Evolutionary conservation across 2,329 filamentous ascomycete genomes (phyloP).

Genomic region (Myriosclerotinia curreyana): DNA sequence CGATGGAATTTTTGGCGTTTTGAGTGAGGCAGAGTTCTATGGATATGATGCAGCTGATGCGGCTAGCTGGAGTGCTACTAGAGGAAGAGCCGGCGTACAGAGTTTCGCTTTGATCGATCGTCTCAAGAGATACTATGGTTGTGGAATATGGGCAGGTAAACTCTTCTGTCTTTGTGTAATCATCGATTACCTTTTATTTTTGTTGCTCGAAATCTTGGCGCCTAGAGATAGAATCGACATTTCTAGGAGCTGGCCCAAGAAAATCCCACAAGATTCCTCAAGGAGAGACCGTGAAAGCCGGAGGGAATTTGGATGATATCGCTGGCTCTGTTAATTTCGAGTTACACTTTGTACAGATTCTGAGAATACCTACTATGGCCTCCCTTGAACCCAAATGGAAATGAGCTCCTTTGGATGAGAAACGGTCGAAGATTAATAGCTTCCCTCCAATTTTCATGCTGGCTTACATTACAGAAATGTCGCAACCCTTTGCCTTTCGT

Average conservation of each 20-base stretch:
- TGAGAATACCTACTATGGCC: not conserved
- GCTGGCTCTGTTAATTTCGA: not conserved
- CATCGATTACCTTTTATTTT: constrained; percentile 87
- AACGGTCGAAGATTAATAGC: not conserved
- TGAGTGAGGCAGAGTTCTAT: constrained; percentile 84
- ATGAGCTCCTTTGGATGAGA: not conserved
- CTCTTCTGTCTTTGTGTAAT: constrained; percentile 93
- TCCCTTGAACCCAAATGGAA: not conserved
- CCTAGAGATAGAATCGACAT: constrained; percentile 85
- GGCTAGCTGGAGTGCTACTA: constrained; percentile 64
- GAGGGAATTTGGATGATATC: not conserved
- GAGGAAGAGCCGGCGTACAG: constrained; percentile 66
- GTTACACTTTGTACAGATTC: not conserved
- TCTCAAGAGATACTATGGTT: constrained; percentile 94
- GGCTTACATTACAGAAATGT: not conserved
- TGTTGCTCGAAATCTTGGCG: constrained; percentile 83
- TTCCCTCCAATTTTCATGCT: not conserved
- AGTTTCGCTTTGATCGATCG: constrained; percentile 93
- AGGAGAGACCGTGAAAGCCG: constrained; percentile 13
- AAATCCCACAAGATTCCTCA: constrained; percentile 41
- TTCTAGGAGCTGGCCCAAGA: constrained; percentile 88
- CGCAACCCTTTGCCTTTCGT: not conserved
- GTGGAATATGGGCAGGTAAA: constrained; percentile 97
- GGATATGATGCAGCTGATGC: constrained; percentile 67
- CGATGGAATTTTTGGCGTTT: constrained; percentile 83